Percentiles rank a stretch among this genome's conserved stretches.
Conservation (phyloP, 208 protist species). For the Leishmania martiniquensis region DNA sequence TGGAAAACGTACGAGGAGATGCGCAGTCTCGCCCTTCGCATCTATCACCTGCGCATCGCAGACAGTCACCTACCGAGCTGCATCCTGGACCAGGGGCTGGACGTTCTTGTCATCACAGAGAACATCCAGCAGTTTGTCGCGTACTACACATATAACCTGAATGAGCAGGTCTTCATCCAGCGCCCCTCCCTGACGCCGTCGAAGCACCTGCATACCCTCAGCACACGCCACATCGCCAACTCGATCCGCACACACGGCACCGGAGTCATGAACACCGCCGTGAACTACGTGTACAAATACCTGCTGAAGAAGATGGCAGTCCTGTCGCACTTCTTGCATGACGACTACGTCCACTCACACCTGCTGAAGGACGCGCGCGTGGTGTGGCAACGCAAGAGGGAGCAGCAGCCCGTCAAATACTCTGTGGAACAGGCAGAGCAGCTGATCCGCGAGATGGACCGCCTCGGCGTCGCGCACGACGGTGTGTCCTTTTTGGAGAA, state of each 20-base stretch:
- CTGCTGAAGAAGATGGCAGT: slow-evolving; percentile 93
- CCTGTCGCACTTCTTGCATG: slow-evolving; percentile 97
- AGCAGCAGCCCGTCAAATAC: slow-evolving; percentile 71
- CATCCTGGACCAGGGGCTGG: slow-evolving; percentile 95
- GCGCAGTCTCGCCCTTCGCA: slow-evolving; percentile 92
- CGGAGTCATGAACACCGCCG: slow-evolving; percentile 98
- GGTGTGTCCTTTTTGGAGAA: slow-evolving; percentile 93
- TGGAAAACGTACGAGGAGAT: slow-evolving; percentile 98
- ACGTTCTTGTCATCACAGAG: slow-evolving; percentile 97
- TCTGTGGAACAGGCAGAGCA: slow-evolving; percentile 90
- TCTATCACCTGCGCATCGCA: slow-evolving; percentile 85
- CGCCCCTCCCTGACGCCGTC: slow-evolving; percentile 58
- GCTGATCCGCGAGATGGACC: slow-evolving; percentile 94
- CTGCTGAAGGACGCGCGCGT: slow-evolving; percentile 75
- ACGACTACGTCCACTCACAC: slow-evolving; percentile 96
- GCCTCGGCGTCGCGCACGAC: slow-evolving; percentile 83
- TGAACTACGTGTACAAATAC: slow-evolving; percentile 98
- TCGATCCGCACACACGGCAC: slow-evolving; percentile 97
- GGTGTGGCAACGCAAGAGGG: slow-evolving; percentile 65
- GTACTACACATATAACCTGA: slow-evolving; percentile 98
- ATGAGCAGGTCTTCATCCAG: slow-evolving; percentile 97
- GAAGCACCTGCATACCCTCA: slow-evolving; percentile 96
- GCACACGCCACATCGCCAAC: slow-evolving; percentile 96
- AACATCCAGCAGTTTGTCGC: slow-evolving; percentile 98
- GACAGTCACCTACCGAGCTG: slow-evolving; percentile 94